A percentile compares a stretch with the other conserved stretches of the same genome.
Conservation (phyloP, 768 basidiomycete genomes). For the Sarcodon sp. region DNA sequence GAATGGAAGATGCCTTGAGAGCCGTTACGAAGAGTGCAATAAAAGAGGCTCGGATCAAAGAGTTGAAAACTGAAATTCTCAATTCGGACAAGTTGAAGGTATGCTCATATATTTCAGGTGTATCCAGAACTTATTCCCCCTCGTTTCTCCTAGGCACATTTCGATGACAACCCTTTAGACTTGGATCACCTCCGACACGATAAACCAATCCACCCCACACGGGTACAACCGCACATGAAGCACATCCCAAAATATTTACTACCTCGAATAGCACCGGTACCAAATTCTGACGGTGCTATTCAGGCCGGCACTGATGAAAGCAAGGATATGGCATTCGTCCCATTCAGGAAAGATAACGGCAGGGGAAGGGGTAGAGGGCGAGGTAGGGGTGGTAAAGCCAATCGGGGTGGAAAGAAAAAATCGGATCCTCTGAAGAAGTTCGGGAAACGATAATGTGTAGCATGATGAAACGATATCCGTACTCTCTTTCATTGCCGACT, state of each 20-base stretch:
- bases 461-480: not conserved
- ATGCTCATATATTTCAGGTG: constrained; percentile 8
- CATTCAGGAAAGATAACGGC: constrained; percentile 49
- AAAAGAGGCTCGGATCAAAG: constrained; percentile 86
- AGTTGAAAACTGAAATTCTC: constrained; percentile 84
- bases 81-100: constrained; percentile 97
- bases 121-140: not conserved
- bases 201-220: constrained; percentile 81
- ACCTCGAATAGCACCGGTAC: constrained; percentile 62
- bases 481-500: not conserved
- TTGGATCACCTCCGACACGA: constrained; percentile 90
- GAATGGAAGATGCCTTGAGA: constrained; percentile 93
- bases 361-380: constrained; percentile 42
- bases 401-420: constrained; percentile 50
- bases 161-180: constrained; percentile 93
- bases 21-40: constrained; percentile 79
- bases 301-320: constrained; percentile 1
- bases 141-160: constrained; percentile 61
- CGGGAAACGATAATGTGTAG: not conserved
- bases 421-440: constrained; percentile 78
- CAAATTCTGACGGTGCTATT: constrained; percentile 21
- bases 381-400: constrained; percentile 21
- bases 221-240: constrained; percentile 91
- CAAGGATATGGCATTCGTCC: constrained; percentile 44
- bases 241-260: constrained; percentile 89